Conservation (phyloP, 208 protist genomes). For the Trypanosoma lewisi region DNA sequence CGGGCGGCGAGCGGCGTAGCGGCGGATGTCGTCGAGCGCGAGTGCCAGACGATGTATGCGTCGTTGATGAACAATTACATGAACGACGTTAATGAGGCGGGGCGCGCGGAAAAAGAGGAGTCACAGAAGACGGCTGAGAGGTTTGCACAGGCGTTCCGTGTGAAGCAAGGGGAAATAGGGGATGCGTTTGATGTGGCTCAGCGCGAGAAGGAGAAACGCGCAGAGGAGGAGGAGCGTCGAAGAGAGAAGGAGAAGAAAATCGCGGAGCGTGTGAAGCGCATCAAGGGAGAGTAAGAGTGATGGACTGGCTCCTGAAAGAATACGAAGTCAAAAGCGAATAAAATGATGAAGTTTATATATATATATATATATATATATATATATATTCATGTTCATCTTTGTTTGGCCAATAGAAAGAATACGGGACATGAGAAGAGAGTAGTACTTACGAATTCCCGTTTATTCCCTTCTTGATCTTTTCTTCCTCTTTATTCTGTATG, state of each 20-base stretch:
- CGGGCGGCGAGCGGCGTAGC: conserved; percentile 44
- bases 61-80: conserved; percentile 32
- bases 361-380: background rate
- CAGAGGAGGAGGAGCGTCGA: conserved; percentile 43
- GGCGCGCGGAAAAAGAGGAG: conserved; percentile 28
- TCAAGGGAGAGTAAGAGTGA: conserved; percentile 38
- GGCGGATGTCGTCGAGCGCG: conserved; percentile 44
- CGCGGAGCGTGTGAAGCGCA: conserved; percentile 65
- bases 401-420: no score
- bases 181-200: conserved; percentile 58
- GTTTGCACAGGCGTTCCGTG: conserved; percentile 74
- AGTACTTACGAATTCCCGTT: no score
- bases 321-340: background rate
- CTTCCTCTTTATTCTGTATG: background rate
- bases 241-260: conserved; percentile 56
- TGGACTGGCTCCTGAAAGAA: background rate
- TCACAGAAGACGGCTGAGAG: conserved; percentile 63
- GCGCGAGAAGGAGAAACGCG: conserved; percentile 46
- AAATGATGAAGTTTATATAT: background rate
- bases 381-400: background rate
- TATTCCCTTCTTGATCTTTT: background rate
- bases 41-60: conserved; percentile 56
- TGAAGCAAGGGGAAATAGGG: conserved; percentile 27
- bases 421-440: no score
- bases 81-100: conserved; percentile 29